Percentiles rank a stretch among this genome's conserved stretches.
phyloP scores from a whole-genome alignment of 176 grass and related monocot species.

The Avena eriantha region DNA sequence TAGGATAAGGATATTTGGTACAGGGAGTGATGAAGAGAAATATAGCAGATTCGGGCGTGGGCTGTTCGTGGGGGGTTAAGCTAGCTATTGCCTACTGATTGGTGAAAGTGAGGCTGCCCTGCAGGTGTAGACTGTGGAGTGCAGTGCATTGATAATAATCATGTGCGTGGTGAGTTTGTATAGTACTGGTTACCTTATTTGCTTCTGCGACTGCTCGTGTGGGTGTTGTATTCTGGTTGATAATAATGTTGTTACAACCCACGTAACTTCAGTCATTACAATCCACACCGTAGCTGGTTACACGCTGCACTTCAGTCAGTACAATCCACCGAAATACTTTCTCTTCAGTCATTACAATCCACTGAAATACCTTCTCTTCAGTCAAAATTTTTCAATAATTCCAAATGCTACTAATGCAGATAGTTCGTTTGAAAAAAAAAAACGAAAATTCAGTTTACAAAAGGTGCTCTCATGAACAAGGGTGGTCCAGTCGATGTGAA shows the following conservation, averaged over 20 bases:
- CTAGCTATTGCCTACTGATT: not conserved
- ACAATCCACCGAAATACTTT: not conserved
- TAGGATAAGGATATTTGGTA: constrained; percentile 33
- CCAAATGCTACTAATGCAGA: not conserved
- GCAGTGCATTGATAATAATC: constrained; percentile 39
- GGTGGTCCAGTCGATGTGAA: not conserved
- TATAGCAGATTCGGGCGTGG: not conserved
- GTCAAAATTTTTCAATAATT: not conserved
- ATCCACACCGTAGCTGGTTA: not conserved
- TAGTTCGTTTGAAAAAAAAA: no score
- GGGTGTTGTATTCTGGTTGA: constrained; percentile 32
- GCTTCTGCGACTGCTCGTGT: constrained; percentile 37
- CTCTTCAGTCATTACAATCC: not conserved
- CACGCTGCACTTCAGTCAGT: not conserved
- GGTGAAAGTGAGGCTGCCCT: not conserved
- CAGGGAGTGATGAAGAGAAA: not conserved
- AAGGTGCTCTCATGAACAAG: not conserved
- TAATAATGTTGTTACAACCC: not conserved
- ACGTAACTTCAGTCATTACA: not conserved
- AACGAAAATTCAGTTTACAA: not conserved
- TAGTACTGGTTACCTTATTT: not conserved
- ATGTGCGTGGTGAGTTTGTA: constrained; percentile 19
- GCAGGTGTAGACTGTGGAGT: constrained; percentile 29
- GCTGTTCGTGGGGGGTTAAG: not conserved
- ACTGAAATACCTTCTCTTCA: not conserved